These are phyloP conservation scores for Posidonia oceanica DNA, from an alignment of 116 monocot species.

Conservation along the genomic window DNA sequence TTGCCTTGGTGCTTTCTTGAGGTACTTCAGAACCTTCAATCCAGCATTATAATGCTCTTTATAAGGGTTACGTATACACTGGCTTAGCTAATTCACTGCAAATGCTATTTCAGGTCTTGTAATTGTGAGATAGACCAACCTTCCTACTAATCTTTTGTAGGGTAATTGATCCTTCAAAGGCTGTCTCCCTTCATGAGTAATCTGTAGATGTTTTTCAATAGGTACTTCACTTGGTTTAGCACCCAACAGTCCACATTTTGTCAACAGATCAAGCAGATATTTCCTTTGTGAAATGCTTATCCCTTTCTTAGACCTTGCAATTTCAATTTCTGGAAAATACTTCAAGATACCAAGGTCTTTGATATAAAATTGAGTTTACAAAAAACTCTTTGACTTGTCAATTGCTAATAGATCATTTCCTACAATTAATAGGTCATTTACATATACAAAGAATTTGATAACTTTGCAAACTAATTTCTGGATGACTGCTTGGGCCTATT, in stretches of 20 bases:
- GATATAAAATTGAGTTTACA: background rate
- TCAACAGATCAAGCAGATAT: background rate
- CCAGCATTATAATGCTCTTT: background rate
- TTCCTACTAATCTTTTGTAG: background rate
- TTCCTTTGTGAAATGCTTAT: background rate
- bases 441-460: background rate
- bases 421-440: background rate
- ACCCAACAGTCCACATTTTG: background rate
- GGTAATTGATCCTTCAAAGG: background rate
- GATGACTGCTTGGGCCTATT: too few relatives aligned
- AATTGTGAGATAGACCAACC: background rate
- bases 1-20: background rate
- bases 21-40: background rate
- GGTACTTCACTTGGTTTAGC: background rate
- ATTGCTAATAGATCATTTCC: background rate
- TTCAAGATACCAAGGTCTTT: background rate
- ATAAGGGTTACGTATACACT: background rate
- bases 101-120: background rate
- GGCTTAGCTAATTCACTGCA: background rate
- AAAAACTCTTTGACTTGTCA: background rate
- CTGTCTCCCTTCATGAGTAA: background rate
- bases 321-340: background rate
- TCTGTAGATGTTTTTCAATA: background rate
- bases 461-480: background rate
- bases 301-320: background rate